These are phyloP conservation scores for Fusarium albosuccineum DNA, from an alignment of 2,329 filamentous ascomycete species.

Conservation along the genomic window DNA sequence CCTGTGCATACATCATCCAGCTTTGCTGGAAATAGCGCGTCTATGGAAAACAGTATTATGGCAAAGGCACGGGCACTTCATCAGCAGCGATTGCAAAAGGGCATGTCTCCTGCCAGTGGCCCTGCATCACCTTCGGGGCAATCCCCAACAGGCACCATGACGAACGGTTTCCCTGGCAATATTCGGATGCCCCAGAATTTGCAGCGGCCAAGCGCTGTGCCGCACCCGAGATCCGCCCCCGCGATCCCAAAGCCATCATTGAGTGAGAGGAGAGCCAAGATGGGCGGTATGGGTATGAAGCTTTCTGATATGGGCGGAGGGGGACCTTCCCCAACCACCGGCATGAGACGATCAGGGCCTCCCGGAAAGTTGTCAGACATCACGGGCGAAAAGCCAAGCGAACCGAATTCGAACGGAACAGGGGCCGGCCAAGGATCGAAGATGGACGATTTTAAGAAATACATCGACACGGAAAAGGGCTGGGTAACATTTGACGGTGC, in stretches of 20 bases:
- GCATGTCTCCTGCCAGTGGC: slow-evolving; percentile 51
- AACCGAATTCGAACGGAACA: slow-evolving; percentile 51
- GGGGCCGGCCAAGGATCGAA: slow-evolving; percentile 58
- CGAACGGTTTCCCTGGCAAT: slow-evolving; percentile 60
- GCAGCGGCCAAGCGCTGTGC: slow-evolving; percentile 61
- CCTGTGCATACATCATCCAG: slow-evolving; percentile 59
- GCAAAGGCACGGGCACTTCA: slow-evolving; percentile 63
- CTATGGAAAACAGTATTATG: slow-evolving; percentile 58
- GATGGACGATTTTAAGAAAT: slow-evolving; percentile 76
- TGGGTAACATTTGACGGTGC: slow-evolving; percentile 94
- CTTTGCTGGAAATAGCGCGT: slow-evolving; percentile 48
- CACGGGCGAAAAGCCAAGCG: slow-evolving; percentile 37
- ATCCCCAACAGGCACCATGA: slow-evolving; percentile 51
- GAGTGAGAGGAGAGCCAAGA: slow-evolving; percentile 72
- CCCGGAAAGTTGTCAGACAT: slow-evolving; percentile 60
- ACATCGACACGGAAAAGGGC: slow-evolving; percentile 91
- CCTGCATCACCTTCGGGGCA: slow-evolving; percentile 50
- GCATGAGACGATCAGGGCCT: slow-evolving; percentile 51
- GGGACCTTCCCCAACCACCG: slow-evolving; percentile 36
- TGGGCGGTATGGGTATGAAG: slow-evolving; percentile 61
- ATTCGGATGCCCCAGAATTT: slow-evolving; percentile 58
- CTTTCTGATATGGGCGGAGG: slow-evolving; percentile 64
- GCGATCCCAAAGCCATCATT: slow-evolving; percentile 68
- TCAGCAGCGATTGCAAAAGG: slow-evolving; percentile 60
- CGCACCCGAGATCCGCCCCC: slow-evolving; percentile 67